phyloP scores from a whole-genome alignment of 1,284 basidiomycete species.

The Termitomyces sp. region DNA sequence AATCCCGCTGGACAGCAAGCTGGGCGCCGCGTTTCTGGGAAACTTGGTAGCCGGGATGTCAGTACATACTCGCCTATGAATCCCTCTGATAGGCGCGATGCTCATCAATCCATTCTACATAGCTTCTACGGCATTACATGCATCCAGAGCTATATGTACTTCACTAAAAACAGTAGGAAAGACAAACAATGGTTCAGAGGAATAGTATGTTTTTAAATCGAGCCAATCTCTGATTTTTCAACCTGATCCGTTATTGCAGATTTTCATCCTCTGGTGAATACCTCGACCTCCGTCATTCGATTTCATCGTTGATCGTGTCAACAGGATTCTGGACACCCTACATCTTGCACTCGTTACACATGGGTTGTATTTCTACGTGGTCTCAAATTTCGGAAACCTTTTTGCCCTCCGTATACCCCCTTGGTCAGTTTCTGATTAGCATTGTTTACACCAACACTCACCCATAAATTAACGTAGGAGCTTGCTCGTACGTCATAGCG shows the following conservation, averaged over 20 bases:
- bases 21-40: conserved; percentile 19
- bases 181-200: conserved; percentile 21
- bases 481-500: conserved; percentile 13
- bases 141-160: conserved; percentile 29
- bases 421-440: conserved; percentile 20
- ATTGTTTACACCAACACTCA: neutral
- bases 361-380: conserved; percentile 29
- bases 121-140: conserved; percentile 34
- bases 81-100: neutral
- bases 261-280: conserved; percentile 24
- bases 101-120: neutral
- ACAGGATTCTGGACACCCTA: conserved; percentile 28
- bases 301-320: neutral
- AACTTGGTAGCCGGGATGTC: conserved; percentile 16
- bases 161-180: conserved; percentile 19
- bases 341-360: conserved; percentile 30
- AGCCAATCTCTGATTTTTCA: neutral
- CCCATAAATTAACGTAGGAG: conserved; percentile 10
- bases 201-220: conserved; percentile 16
- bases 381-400: conserved; percentile 28
- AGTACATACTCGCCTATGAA: neutral
- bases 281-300: neutral
- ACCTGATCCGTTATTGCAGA: conserved; percentile 13
- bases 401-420: conserved; percentile 20
- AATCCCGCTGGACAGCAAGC: conserved; percentile 16